phyloP scores from a whole-genome alignment of 202 grass and related monocot species.

The Schoenoplectus triqueter region DNA sequence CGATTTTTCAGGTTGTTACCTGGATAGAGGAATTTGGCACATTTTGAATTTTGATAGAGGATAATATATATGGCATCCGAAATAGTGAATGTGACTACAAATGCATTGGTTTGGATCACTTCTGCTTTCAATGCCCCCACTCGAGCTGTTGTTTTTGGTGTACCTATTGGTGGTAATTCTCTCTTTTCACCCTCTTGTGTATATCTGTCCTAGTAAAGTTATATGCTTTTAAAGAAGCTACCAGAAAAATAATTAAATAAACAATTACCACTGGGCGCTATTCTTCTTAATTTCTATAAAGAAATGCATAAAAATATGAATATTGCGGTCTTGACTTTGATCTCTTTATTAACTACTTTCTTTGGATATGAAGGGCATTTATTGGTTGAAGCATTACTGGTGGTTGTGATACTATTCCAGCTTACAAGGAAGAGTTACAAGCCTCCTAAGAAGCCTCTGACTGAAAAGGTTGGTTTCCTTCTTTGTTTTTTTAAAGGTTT shows the following conservation, averaged over 20 bases:
- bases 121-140: slow-evolving; percentile 73
- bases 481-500: not conserved
- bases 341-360: slow-evolving; percentile 41
- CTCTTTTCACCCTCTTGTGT: slow-evolving; percentile 6
- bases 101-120: slow-evolving; percentile 61
- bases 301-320: not conserved
- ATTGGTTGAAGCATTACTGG: slow-evolving; percentile 82
- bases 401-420: slow-evolving; percentile 84
- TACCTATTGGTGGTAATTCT: slow-evolving; percentile 79
- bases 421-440: slow-evolving; percentile 97
- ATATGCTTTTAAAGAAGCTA: not conserved
- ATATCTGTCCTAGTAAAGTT: not conserved
- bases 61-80: slow-evolving; percentile 54
- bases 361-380: slow-evolving; percentile 64
- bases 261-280: not conserved
- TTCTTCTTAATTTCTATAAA: not conserved
- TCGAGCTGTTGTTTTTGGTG: slow-evolving; percentile 73
- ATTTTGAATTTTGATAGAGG: slow-evolving; percentile 2
- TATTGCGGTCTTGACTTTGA: not conserved
- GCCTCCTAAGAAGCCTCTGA: slow-evolving; percentile 80
- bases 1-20: slow-evolving; percentile 24
- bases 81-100: slow-evolving; percentile 64
- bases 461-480: slow-evolving; percentile 64
- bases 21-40: not conserved
- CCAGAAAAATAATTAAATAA: not conserved